These are phyloP conservation scores for Cairneyella variabilis DNA, from an alignment of 495 filamentous ascomycete species.

Conservation along the genomic window DNA sequence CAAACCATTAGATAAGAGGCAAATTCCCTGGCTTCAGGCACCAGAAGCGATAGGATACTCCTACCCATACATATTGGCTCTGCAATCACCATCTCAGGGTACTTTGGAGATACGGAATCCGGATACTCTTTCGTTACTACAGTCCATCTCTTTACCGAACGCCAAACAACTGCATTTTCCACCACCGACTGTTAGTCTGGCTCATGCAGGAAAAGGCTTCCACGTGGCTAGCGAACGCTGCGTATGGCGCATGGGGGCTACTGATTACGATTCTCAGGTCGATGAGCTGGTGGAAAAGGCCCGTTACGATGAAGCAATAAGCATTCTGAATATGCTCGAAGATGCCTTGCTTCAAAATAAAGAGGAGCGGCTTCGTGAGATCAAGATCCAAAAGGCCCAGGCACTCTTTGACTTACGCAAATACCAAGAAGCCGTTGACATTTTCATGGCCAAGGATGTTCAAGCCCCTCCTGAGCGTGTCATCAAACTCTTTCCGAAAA, in stretches of 20 bases:
- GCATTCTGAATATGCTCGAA: slow-evolving; percentile 81
- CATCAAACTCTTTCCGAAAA: slow-evolving; percentile 75
- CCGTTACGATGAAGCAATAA: slow-evolving; percentile 88
- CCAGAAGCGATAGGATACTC: slow-evolving; percentile 91
- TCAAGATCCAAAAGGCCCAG: slow-evolving; percentile 89
- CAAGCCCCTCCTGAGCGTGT: slow-evolving; percentile 86
- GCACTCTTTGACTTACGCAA: slow-evolving; percentile 74
- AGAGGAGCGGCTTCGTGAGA: slow-evolving; percentile 67
- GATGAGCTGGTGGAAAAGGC: slow-evolving; percentile 74
- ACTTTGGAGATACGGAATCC: slow-evolving; percentile 89
- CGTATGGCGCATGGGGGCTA: slow-evolving; percentile 95
- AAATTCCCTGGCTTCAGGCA: slow-evolving; percentile 85
- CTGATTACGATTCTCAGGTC: slow-evolving; percentile 89
- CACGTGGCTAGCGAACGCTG: slow-evolving; percentile 81
- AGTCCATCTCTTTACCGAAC: slow-evolving; percentile 74
- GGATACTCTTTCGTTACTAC: slow-evolving; percentile 80
- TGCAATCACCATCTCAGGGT: slow-evolving; percentile 82
- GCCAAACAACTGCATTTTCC: slow-evolving; percentile 88
- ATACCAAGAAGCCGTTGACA: slow-evolving; percentile 83
- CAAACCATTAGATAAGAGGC: slow-evolving; percentile 74
- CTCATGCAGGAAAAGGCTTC: slow-evolving; percentile 93
- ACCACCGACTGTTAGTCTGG: slow-evolving; percentile 85
- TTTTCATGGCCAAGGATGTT: slow-evolving; percentile 72
- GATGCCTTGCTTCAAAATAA: slow-evolving; percentile 88
- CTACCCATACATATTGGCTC: slow-evolving; percentile 88